Evolutionary conservation across 2,329 filamentous ascomycete species (phyloP).

Genomic region (Pseudocercospora ulei): DNA sequence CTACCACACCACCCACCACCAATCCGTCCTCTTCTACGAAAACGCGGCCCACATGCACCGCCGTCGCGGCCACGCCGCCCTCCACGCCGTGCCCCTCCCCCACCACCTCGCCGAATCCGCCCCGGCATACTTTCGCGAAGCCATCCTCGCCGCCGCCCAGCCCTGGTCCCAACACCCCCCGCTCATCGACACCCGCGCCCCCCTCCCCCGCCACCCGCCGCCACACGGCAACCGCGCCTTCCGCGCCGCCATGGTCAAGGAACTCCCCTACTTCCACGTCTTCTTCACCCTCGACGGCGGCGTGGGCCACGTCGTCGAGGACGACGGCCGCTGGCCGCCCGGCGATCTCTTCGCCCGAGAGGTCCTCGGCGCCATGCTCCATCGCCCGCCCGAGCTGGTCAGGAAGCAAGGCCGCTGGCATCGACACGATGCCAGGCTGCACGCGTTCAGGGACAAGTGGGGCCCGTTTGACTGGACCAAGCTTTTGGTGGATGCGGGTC

Average conservation of each 20-base stretch:
- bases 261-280: slow-evolving; percentile 97
- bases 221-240: slow-evolving; percentile 75
- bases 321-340: slow-evolving; percentile 71
- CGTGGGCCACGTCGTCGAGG: slow-evolving; percentile 84
- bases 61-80: slow-evolving; percentile 69
- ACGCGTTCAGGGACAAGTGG: slow-evolving; percentile 76
- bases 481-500: slow-evolving; percentile 47
- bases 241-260: slow-evolving; percentile 70
- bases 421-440: slow-evolving; percentile 56
- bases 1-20: slow-evolving; percentile 81
- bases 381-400: slow-evolving; percentile 67
- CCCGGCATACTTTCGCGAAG: slow-evolving; percentile 90
- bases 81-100: slow-evolving; percentile 78
- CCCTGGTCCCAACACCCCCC: slow-evolving; percentile 96
- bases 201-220: slow-evolving; percentile 44
- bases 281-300: slow-evolving; percentile 93
- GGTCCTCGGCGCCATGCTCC: slow-evolving; percentile 84
- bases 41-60: slow-evolving; percentile 71
- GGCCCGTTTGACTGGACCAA: slow-evolving; percentile 84
- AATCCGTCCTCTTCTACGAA: slow-evolving; percentile 93
- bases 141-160: slow-evolving; percentile 75
- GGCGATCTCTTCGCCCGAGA: slow-evolving; percentile 91
- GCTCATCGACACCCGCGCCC: slow-evolving; percentile 73
- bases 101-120: slow-evolving; percentile 84
- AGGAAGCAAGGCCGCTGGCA: slow-evolving; percentile 86